Evolutionary conservation across 805 yeast species (phyloP).

Genomic region (Wickerhamiella qilinensis): DNA sequence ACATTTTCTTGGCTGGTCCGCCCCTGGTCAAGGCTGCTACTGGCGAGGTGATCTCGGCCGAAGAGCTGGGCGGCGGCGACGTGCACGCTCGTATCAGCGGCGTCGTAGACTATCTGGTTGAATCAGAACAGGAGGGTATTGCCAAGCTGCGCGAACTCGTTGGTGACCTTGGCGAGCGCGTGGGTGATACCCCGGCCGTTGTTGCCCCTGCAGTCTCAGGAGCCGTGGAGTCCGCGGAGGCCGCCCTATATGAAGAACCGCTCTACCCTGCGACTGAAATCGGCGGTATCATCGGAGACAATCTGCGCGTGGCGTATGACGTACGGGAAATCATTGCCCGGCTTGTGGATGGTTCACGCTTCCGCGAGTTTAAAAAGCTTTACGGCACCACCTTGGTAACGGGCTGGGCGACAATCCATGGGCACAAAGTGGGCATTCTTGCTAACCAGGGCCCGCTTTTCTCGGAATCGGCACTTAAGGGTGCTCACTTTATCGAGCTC

Average conservation of each 20-base stretch:
- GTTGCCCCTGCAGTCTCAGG: not conserved
- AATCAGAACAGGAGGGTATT: constrained; percentile 20
- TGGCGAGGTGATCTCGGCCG: constrained; percentile 20
- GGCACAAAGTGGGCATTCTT: constrained; percentile 19
- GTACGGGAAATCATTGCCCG: constrained; percentile 21
- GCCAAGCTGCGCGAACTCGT: constrained; percentile 17
- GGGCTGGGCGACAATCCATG: constrained; percentile 18
- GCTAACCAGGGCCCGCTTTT: constrained; percentile 21
- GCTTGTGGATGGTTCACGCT: constrained; percentile 19
- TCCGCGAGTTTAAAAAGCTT: constrained; percentile 18
- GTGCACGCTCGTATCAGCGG: constrained; percentile 20
- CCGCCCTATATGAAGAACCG: not conserved
- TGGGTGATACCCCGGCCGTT: not conserved
- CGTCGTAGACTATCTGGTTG: constrained; percentile 19
- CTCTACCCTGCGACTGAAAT: constrained; percentile 18
- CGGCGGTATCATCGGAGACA: constrained; percentile 19
- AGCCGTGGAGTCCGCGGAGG: not conserved
- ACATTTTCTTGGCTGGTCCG: constrained; percentile 22
- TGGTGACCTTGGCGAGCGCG: constrained; percentile 10
- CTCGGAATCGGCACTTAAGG: constrained; percentile 20
- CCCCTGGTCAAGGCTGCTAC: constrained; percentile 23
- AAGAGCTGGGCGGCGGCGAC: constrained; percentile 21
- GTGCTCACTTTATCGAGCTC: constrained; percentile 21
- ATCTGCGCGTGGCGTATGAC: constrained; percentile 17
- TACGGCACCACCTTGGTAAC: constrained; percentile 20